Base-by-base conservation (phyloP, 179 eudicot species). In the Actinidia chinensis region DNA sequence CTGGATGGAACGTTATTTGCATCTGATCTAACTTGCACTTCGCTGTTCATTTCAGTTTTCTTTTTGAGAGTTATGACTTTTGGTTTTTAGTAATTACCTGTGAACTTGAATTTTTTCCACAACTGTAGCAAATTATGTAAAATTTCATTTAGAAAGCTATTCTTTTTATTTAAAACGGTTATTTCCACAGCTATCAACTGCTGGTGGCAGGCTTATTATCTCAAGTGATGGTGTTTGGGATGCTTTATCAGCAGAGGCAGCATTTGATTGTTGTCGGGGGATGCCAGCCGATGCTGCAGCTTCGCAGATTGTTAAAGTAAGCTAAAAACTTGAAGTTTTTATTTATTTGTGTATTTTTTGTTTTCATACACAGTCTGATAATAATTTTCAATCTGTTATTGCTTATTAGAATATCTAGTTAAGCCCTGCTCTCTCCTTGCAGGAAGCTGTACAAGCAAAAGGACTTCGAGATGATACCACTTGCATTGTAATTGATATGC, bases 171-270 rank as follows among this genome's bases (percentile, higher is more conserved):
- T 40, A 61, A n/a, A 33, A 22, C 22, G 74, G 66, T 6, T 68
- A 42, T 55, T 68, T 83, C 40, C 84, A 82, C 94, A 95, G 99
- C 77, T 95, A 84, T 88, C 99, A 9, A 83, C 88, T 81, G 82
- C 87, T 81, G 99, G 99, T 85, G 98, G 98, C 36, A 87, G 98
- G 84, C 90, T 95, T 67, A 85, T 95, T 66, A 75, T 95, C 65
- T 87, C 94, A 56, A 95, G 99, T 73, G 99, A 95, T 77, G 99
- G 99, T 70, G 99, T 95, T 79, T 95, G 99, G 99, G 99, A 95
- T 88, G 95, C 94, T 73, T 75, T 95, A 86, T 84, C 92, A 85
- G 91, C 92, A 28, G 99, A 95, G 82, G 40, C 86, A 50, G 97
- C 97, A 77, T 82, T 89, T 63, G 91, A 93, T 63, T 95, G 97